Base-by-base conservation (phyloP, 2,329 filamentous ascomycete species). In the Xylariaceae sp. region DNA sequence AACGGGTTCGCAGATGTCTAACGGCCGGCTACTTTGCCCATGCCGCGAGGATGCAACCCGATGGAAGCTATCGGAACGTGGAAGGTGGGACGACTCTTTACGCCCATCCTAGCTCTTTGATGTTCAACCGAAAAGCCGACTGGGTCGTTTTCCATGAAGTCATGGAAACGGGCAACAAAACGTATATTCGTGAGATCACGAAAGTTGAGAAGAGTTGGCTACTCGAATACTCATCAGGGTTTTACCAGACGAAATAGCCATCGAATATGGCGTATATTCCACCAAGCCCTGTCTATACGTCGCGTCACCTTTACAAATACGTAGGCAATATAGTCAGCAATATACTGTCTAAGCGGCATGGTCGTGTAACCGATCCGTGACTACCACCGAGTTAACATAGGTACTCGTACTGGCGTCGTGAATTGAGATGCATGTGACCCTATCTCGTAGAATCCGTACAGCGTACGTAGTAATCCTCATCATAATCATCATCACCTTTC, bases 101-200 rank as follows among this genome's bases (percentile, higher is more conserved):
- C 77, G 91, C 92, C 18, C 94, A 99, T 74, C 94, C 94, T 0
- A 96, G 86, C 70, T 95, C 89, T 45, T 76, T 97, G 66, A 91
- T 97, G 86, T 97, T 97, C 78, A 96, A 96, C 74, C 86, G 92
- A 58, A 97, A 95, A 77, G 91, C 91, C 9, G 92, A 97, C 64
- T 97, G 93, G 92, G 92, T 97, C 8, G 83, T 99, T 39, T 99
- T 97, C 71, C 89, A 95, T 68, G 93, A 97, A 75, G 85, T 96
- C 44, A 85, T 96, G 80, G 90, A 97, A 76, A 95, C 90, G 3
- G 85, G 88, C 8, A 85, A 84, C 64, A 97, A 97, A 79, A 92
- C 84, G 0, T 97, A 88, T 71, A 95, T 99, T 68, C 82, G 91
- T 57, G 93, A 97, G 74, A 78, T 97, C 60, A 94, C 88, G n/a